phyloP scores from a whole-genome alignment of 2,329 filamentous ascomycete genomes.

The Talaromyces sp. region DNA sequence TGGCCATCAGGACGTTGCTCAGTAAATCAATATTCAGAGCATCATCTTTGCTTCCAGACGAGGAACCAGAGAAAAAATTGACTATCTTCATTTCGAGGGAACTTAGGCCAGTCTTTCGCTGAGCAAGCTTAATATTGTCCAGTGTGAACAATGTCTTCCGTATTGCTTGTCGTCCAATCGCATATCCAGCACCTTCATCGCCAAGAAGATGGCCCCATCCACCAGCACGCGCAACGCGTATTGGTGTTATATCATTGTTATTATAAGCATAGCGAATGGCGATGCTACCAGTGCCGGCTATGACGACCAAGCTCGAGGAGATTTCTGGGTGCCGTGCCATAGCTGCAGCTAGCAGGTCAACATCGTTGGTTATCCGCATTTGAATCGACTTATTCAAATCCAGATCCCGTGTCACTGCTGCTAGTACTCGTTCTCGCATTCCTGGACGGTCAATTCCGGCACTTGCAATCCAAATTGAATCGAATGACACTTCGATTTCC shows the following conservation, averaged over 20 bases:
- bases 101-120: neutral
- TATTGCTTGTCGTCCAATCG: constrained; percentile 38
- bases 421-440: constrained; percentile 27
- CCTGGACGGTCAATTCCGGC: constrained; percentile 41
- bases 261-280: constrained; percentile 37
- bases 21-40: constrained; percentile 5
- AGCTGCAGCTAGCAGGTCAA: constrained; percentile 37
- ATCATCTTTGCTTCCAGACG: neutral
- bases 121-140: constrained; percentile 26
- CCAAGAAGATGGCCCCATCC: constrained; percentile 47
- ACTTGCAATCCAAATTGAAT: constrained; percentile 39
- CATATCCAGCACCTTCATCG: constrained; percentile 44
- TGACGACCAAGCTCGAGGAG: constrained; percentile 32
- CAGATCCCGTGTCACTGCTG: constrained; percentile 29
- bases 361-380: constrained; percentile 39
- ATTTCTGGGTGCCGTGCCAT: constrained; percentile 19
- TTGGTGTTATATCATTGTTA: constrained; percentile 19
- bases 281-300: constrained; percentile 45
- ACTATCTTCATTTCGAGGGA: constrained; percentile 7
- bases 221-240: constrained; percentile 35
- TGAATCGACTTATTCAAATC: constrained; percentile 21
- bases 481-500: constrained; percentile 21
- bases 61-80: neutral
- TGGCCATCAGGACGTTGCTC: constrained; percentile 8
- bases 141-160: constrained; percentile 30